A percentile compares a stretch with the other conserved stretches of the same genome.
Evolutionary conservation across 192 early-diverging fungal genomes (phyloP).

Genomic region (Phlyctochytrium planicorne): DNA sequence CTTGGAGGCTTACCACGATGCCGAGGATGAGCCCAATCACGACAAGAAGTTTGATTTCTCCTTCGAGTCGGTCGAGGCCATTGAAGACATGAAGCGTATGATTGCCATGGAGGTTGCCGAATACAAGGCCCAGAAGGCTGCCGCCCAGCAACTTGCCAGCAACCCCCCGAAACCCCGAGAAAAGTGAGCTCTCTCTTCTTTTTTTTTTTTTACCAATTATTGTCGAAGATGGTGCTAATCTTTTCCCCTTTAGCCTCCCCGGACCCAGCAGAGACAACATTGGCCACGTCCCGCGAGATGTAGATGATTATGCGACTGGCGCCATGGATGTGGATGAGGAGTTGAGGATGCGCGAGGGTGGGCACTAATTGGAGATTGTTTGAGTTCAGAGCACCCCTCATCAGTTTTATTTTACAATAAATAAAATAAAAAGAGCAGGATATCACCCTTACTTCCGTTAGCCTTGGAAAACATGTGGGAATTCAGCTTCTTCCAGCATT

Average conservation of each 20-base stretch:
- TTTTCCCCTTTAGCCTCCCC: conserved; percentile 29
- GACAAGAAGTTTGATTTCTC: conserved; percentile 49
- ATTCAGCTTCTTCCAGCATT: no score
- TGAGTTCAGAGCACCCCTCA: no score
- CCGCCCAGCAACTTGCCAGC: conserved; percentile 7
- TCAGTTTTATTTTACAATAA: no score
- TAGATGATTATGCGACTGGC: conserved; percentile 41
- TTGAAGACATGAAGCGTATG: conserved; percentile 53
- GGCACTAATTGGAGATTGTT: no score
- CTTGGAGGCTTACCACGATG: conserved; percentile 72
- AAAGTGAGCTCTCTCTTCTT: background rate
- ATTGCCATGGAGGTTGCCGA: conserved; percentile 40
- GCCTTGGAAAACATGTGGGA: no score
- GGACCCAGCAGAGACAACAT: conserved; percentile 39
- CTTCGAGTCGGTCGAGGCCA: conserved; percentile 49
- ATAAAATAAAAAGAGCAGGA: no score
- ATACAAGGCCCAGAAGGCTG: conserved; percentile 15
- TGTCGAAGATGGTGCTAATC: conserved; percentile 2
- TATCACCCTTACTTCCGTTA: no score
- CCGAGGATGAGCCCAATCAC: conserved; percentile 61
- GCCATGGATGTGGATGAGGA: conserved; percentile 59
- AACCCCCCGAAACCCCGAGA: conserved; percentile 11
- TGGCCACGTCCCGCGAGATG: conserved; percentile 34
- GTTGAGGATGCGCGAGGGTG: conserved; percentile 34
- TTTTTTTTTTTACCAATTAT: background rate